Conservation (phyloP, 164 flowering plant species). For the Chimonanthus praecox region DNA sequence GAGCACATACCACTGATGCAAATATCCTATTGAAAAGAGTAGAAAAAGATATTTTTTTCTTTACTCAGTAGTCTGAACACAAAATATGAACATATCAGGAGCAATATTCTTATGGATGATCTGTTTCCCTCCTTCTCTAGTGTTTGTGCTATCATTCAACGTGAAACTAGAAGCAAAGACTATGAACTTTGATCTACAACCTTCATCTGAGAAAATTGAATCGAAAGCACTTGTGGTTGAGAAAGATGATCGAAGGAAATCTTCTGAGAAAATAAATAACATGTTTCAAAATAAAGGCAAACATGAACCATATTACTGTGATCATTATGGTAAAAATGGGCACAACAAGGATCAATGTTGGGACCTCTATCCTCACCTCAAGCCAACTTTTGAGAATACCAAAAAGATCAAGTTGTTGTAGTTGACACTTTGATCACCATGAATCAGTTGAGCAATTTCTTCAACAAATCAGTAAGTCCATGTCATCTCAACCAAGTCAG, state of each 20-base stretch:
- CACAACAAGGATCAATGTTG: no score
- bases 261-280: not conserved
- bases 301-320: not conserved
- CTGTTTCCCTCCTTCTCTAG: not conserved
- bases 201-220: not conserved
- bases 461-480: no score
- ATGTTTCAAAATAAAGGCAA: not conserved
- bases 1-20: no score
- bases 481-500: no score
- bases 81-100: no score
- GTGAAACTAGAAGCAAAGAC: constrained; percentile 1
- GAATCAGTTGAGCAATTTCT: no score
- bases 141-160: constrained; percentile 3
- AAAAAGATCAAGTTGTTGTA: not conserved
- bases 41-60: no score
- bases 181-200: not conserved
- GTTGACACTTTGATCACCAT: constrained; percentile 1
- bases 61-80: not conserved
- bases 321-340: no score
- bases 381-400: no score
- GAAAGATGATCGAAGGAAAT: not conserved
- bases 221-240: not conserved
- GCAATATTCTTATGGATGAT: not conserved
- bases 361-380: no score
- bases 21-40: no score